A percentile compares a stretch with the other conserved stretches of the same genome.
Conservation (phyloP, 768 basidiomycete genomes). For the Mycena floridula region DNA sequence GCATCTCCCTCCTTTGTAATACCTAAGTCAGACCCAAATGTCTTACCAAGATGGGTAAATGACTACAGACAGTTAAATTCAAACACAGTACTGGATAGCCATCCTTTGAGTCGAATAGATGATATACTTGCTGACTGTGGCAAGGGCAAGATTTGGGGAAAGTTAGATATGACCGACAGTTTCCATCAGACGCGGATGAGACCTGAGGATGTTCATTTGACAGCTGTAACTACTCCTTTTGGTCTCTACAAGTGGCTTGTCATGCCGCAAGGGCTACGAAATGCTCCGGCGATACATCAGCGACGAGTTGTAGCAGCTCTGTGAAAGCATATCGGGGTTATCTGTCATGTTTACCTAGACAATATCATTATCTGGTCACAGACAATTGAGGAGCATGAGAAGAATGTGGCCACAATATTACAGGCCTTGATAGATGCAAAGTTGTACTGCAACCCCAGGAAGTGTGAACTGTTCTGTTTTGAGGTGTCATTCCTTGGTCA, state of each 20-base stretch:
- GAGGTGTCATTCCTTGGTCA: not conserved
- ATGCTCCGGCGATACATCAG: slow-evolving; percentile 21
- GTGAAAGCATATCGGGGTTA: no score
- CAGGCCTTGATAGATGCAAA: not conserved
- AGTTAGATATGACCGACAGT: no score
- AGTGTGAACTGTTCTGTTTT: not conserved
- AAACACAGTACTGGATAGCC: no score
- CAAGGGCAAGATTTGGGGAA: no score
- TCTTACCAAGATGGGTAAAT: no score
- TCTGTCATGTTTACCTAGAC: slow-evolving; percentile 39
- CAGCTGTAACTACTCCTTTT: no score
- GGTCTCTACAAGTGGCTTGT: no score
- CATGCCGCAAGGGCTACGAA: not conserved
- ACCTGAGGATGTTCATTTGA: no score
- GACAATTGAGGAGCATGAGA: slow-evolving; percentile 23
- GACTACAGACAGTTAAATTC: no score
- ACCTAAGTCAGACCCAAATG: slow-evolving; percentile 23
- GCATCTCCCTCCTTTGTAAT: slow-evolving; percentile 29
- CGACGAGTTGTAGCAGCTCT: slow-evolving; percentile 25
- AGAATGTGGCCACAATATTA: slow-evolving; percentile 15
- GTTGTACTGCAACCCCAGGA: not conserved
- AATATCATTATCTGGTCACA: slow-evolving; percentile 40
- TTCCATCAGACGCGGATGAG: no score
- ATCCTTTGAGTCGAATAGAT: no score
- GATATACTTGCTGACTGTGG: no score